Conservation (phyloP, 805 yeast genomes). For the Danielozyma ontarioensis region DNA sequence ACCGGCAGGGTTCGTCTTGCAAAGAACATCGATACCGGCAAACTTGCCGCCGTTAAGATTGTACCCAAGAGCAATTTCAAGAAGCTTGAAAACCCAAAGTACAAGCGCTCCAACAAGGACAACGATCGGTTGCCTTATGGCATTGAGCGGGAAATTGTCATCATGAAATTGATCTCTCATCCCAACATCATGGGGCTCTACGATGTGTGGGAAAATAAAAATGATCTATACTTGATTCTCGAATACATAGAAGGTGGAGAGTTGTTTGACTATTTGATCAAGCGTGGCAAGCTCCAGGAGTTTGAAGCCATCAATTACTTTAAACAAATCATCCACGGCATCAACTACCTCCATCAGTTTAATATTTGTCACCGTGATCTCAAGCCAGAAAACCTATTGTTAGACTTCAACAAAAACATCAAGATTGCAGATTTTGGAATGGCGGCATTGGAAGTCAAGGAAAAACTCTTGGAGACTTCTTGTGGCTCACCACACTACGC, state of each 20-base stretch:
- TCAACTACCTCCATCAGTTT: constrained; percentile 77
- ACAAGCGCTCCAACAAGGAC: constrained; percentile 27
- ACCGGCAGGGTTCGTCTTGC: constrained; percentile 94
- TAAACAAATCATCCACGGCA: constrained; percentile 76
- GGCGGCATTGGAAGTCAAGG: constrained; percentile 92
- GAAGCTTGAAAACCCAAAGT: constrained; percentile 42
- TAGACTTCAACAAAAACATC: constrained; percentile 81
- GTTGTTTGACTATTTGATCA: constrained; percentile 84
- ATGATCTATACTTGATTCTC: constrained; percentile 76
- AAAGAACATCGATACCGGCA: constrained; percentile 75
- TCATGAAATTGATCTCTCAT: constrained; percentile 76
- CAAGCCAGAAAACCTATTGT: constrained; percentile 72
- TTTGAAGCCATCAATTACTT: constrained; percentile 87
- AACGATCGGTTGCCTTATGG: constrained; percentile 67
- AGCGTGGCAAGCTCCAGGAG: constrained; percentile 84
- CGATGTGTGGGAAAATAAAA: constrained; percentile 85
- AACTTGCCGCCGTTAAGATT: constrained; percentile 93
- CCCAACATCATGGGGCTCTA: constrained; percentile 73
- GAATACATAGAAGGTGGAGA: constrained; percentile 99
- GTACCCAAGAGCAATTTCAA: constrained; percentile 80
- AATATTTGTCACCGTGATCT: constrained; percentile 87
- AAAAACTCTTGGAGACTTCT: constrained; percentile 81
- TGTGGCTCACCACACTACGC: constrained; percentile 99
- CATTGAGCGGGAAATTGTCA: constrained; percentile 80
- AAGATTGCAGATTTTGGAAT: constrained; percentile 98